These are phyloP conservation scores for Pichia deserticola DNA, from an alignment of 805 yeast species.

Conservation along the genomic window DNA sequence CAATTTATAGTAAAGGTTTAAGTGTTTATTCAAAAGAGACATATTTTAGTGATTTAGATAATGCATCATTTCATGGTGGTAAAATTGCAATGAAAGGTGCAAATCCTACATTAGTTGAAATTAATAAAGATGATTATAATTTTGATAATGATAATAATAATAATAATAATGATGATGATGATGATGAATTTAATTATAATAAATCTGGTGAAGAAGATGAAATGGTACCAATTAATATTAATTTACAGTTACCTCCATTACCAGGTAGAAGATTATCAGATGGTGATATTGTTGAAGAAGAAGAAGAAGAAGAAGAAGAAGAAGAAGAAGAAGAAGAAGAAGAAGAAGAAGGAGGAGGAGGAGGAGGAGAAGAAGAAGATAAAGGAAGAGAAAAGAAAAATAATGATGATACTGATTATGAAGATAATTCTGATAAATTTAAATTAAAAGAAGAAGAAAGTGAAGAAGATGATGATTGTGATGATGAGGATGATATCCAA, in stretches of 20 bases:
- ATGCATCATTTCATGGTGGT: conserved; percentile 28
- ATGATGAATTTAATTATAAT: too few species aligned
- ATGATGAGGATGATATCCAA: not conserved
- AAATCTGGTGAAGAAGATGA: not conserved
- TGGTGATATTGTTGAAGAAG: conserved; percentile 18
- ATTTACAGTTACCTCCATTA: not conserved
- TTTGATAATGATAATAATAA: conserved; percentile 13
- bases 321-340: conserved; percentile 1
- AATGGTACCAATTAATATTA: conserved; percentile 10
- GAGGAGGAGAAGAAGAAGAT: conserved; percentile 11
- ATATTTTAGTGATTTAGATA: conserved; percentile 27
- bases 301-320: conserved; percentile 14
- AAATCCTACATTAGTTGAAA: conserved; percentile 20
- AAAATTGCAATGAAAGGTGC: conserved; percentile 24
- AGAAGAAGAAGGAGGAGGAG: conserved; percentile 14
- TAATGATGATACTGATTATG: too few species aligned
- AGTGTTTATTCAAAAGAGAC: conserved; percentile 28
- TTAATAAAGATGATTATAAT: conserved; percentile 23
- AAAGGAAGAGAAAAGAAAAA: not conserved
- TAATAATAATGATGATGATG: not conserved
- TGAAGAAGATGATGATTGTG: not conserved
- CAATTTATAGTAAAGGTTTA: conserved; percentile 17
- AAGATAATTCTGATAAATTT: not conserved
- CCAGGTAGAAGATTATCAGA: conserved; percentile 11
- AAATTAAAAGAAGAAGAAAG: not conserved